Base-by-base conservation (phyloP, 2,329 filamentous ascomycete species). In the Colletotrichum echinochloae region DNA sequence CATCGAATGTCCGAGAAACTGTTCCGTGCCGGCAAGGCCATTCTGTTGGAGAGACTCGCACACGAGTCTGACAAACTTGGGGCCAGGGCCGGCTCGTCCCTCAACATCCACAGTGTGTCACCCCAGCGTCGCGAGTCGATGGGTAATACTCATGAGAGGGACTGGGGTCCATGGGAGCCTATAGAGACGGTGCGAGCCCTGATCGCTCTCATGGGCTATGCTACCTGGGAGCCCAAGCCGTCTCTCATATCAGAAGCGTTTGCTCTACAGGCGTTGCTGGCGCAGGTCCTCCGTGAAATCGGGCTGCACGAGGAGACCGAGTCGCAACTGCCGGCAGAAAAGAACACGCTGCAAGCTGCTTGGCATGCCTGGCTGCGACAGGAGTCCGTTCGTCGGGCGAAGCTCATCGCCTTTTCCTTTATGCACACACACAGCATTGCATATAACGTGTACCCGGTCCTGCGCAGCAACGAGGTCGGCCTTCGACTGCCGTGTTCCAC, bases 401-500 rank as follows among this genome's bases (percentile, higher is more conserved):
- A 81, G 54, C 75, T 82, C 2, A 80, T 81, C 4, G 78, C 79
- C 0, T 82, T 82, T 39, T 79, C 79, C 0, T 82, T 82, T 60
- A 74, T 81, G 5, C 79, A 82, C 56, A 81, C 77, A 0, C 79
- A 82, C 65, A 81, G 78, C 60, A 77, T 82, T 9, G 80, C 80
- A 2, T 82, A 82, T 68, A 79, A 82, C 28, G 75, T 80, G 2
- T 81, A 81, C 37, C 81, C 81, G 0, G 77, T 78, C 0, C 72
- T 82, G 7, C 76, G 79, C 1, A 81, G 77, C 37, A 81, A 80
- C 52, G 81, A 82, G 68, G 73, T 82, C 0, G 74, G 76, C 7
- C 75, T 82, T 1, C 68, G 80, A 8, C 68, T 82, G 1, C 80
- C 81, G 0, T 81, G 77, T 48, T 77, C 76, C 0, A 81, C 81